Evolutionary conservation across 2,329 filamentous ascomycete genomes (phyloP), one percentile per base, ranked within the genome.

Genomic region (Curvularia hawaiiensis): DNA sequence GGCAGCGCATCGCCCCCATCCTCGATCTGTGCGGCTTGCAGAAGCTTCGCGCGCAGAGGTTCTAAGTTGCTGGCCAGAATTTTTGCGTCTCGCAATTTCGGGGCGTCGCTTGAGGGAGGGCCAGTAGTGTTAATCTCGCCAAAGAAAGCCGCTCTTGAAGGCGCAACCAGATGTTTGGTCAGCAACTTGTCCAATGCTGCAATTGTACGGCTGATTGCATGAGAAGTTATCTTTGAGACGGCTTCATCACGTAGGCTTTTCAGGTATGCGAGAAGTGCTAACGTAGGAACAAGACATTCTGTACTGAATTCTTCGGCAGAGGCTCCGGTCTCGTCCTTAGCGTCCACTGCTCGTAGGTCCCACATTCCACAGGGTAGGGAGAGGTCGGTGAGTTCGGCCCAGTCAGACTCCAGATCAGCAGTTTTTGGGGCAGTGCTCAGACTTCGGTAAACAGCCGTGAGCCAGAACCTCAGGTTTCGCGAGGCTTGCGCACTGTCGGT

Each of bases 151-250:
- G 68, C 59, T 58, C 78, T 69, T 31, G 76, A 70, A 14, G 78
- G 78, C 6, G 76, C 63, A 43, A 82, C 74, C 9, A 80, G 43
- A 54, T 82, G 79, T 58, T 72, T 77, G 6, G 75, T 77, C 26
- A 82, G 47, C 4, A 79, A 59, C 52, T 64, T 70, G 46, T 79
- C 76, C 18, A 80, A 54, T 18, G 45, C 39, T 9, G 61, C 59
- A 16, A 56, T 63, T 8, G 67, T 59, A 30, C 56, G 56, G 14
- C 62, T 54, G 2, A 62, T 26, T 7, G 54, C 48, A 18, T 18
- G 31, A 3, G 44, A 24, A 11, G 58, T 39, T 3, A 26, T 26
- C 26, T 48, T 56, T 5, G 53, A 39, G 11, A 33, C 20, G 8
- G 52, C 39, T 45, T 44, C 22, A 22, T 47, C 31, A 18, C 59